phyloP scores from a whole-genome alignment of 495 filamentous ascomycete species.

The Melanomma pulvis-pyrius region DNA sequence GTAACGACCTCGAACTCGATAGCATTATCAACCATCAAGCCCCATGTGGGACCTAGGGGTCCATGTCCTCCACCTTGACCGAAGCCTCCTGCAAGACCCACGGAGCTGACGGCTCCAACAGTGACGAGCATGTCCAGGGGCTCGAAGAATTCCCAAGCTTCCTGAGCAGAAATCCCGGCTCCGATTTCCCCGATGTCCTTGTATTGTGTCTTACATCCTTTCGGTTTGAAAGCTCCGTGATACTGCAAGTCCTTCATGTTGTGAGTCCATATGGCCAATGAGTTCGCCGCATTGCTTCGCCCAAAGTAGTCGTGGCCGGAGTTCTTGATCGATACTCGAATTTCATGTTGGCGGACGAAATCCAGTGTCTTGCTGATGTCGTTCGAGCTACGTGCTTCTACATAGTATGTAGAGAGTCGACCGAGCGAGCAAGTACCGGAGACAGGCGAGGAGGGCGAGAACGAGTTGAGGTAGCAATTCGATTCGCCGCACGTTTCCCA shows the following conservation, averaged over 20 bases:
- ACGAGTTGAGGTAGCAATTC: slow-evolving; percentile 25
- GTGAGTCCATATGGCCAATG: slow-evolving; percentile 37
- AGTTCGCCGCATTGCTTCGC: slow-evolving; percentile 28
- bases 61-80: slow-evolving; percentile 37
- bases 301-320: slow-evolving; percentile 41
- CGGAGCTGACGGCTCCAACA: slow-evolving; percentile 30
- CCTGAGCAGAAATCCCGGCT: slow-evolving; percentile 24
- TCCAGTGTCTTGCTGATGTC: slow-evolving; percentile 30
- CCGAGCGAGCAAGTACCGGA: slow-evolving; percentile 31
- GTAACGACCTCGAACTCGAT: slow-evolving; percentile 38
- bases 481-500: slow-evolving; percentile 32
- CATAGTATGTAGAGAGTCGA: slow-evolving; percentile 33
- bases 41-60: slow-evolving; percentile 28
- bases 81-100: slow-evolving; percentile 36
- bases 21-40: slow-evolving; percentile 36
- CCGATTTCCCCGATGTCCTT: slow-evolving; percentile 30
- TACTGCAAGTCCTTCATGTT: slow-evolving; percentile 29
- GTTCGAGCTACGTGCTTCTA: slow-evolving; percentile 21
- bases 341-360: slow-evolving; percentile 33
- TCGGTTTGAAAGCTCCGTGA: slow-evolving; percentile 22
- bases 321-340: slow-evolving; percentile 40
- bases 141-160: slow-evolving; percentile 31
- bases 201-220: slow-evolving; percentile 27
- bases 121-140: slow-evolving; percentile 25
- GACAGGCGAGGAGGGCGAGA: slow-evolving; percentile 20